Conservation (phyloP, 768 basidiomycete species). For the Jaapia argillacea region DNA sequence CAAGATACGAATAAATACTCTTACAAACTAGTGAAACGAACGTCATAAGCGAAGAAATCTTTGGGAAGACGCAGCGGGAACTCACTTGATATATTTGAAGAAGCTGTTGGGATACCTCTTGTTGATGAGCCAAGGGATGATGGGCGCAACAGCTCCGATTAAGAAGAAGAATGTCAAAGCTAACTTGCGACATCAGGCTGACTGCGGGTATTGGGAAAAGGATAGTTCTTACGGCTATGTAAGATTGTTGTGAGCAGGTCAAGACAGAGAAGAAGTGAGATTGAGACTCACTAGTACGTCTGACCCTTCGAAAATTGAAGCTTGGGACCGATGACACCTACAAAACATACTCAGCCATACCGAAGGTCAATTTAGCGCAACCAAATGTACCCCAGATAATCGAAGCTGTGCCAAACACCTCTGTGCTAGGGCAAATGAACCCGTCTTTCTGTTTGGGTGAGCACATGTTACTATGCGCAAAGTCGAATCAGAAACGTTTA, state of each 20-base stretch:
- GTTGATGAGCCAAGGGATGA: slow-evolving; percentile 46
- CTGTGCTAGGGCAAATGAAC: slow-evolving; percentile 41
- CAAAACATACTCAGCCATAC: slow-evolving; percentile 49
- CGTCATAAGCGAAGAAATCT: neutral
- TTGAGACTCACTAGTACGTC: slow-evolving; percentile 44
- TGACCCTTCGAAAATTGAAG: slow-evolving; percentile 37
- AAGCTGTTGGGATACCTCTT: slow-evolving; percentile 49
- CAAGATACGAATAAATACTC: too few relatives aligned
- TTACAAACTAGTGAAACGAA: too few relatives aligned
- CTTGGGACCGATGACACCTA: slow-evolving; percentile 46
- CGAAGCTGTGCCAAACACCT: slow-evolving; percentile 46
- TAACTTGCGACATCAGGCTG: too few relatives aligned
- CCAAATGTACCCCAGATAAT: slow-evolving; percentile 54
- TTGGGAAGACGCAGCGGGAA: slow-evolving; percentile 29
- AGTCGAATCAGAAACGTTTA: too few relatives aligned
- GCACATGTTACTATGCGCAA: slow-evolving; percentile 49
- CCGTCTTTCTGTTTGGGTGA: slow-evolving; percentile 30
- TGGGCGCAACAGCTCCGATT: slow-evolving; percentile 48
- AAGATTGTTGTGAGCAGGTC: too few relatives aligned
- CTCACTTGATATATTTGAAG: slow-evolving; percentile 53
- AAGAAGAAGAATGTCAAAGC: slow-evolving; percentile 50
- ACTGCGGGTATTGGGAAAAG: too few relatives aligned
- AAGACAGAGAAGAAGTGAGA: too few relatives aligned
- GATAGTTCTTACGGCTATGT: too few relatives aligned
- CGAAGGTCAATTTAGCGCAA: slow-evolving; percentile 56